These are phyloP conservation scores for Casuarina glauca DNA, from an alignment of 306 rosid species.

Conservation along the genomic window DNA sequence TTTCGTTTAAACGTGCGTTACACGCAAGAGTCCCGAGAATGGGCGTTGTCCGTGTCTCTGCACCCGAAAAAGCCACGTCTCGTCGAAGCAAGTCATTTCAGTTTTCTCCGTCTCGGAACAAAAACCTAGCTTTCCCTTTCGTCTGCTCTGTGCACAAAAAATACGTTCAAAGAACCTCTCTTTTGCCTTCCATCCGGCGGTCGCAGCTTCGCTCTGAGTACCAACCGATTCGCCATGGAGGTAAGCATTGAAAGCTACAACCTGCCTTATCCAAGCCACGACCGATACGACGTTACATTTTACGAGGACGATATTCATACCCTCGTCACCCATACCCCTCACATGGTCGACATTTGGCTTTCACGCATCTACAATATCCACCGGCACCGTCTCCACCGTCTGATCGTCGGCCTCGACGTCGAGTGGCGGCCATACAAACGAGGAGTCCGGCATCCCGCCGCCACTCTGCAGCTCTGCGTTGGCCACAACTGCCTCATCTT, in stretches of 20 bases:
- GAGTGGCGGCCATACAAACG: constrained; percentile 48
- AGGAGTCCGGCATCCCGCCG: constrained; percentile 23
- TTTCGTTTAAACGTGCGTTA: too few species aligned
- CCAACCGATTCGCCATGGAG: constrained; percentile 17
- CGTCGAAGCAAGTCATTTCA: too few species aligned
- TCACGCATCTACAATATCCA: constrained; percentile 11
- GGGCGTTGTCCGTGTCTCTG: too few species aligned
- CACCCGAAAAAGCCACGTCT: too few species aligned
- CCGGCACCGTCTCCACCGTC: constrained; percentile 9
- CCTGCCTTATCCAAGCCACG: constrained; percentile 29
- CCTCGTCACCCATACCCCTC: constrained; percentile 26
- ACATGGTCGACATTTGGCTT: constrained; percentile 39
- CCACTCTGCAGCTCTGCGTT: constrained; percentile 48
- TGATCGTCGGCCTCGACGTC: constrained; percentile 49
- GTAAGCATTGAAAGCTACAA: constrained; percentile 25
- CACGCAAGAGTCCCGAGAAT: too few species aligned
- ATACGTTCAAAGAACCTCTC: too few species aligned
- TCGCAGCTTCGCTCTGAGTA: neutral
- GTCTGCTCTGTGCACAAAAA: too few species aligned
- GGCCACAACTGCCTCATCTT: constrained; percentile 38
- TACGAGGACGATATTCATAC: constrained; percentile 22
- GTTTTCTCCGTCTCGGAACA: too few species aligned
- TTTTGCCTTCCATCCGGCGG: too few species aligned
- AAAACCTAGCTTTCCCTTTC: too few species aligned
- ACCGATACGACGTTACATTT: constrained; percentile 22